Base-by-base conservation (phyloP, 441 rosid genomes). In the Pelargonium myrrhifolium region DNA sequence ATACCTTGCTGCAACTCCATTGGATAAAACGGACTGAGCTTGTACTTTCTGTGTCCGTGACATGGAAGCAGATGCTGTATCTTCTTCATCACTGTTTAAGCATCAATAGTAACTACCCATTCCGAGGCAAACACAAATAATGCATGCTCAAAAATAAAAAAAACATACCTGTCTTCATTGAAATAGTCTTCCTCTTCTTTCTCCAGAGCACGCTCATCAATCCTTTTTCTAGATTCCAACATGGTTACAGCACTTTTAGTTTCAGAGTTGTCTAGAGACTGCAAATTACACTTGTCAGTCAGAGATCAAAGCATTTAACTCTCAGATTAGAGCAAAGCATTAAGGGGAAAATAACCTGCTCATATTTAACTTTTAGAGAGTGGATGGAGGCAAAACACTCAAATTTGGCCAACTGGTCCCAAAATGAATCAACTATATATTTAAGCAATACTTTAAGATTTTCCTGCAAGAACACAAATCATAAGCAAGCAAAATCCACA, bases 161-260 rank as follows among this genome's bases (percentile, higher is more conserved):
- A 22, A 21, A 64, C 63, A 49, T 67, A 92, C 98, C 97, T 95
- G 80, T 92, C 94, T 78, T 83, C 96, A 17, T 92, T 92, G 78
- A 95, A 95, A 81, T 95, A 95, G 75, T 95, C 97, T 78, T 92
- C 93, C 82, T 92, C 99, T 75, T 95, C 99, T 82, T 95, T 95
- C 74, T 90, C 98, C 65, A 84, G 71, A 26, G 96, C 97, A 35
- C 97, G 96, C 75, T 87, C 98, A 72, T 95, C 99, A 17, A 77
- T 73, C 69, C 92, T 78, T 78, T 80, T 90, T 68, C 97, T 84
- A 6, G 87, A 80, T 62, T 87, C 97, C 15, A 80, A 67, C 18
- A 83, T 79, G 70, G 74, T 81, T 75, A 81, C 83, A 68, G 81
- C 75, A 71, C 70, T 81, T 79, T 83, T 86, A 0, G 87, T 72